A percentile compares a stretch with the other conserved stretches of the same genome.
These are phyloP conservation scores for Fusarium sp. DNA, from an alignment of 2,329 filamentous ascomycete species.

Conservation along the genomic window DNA sequence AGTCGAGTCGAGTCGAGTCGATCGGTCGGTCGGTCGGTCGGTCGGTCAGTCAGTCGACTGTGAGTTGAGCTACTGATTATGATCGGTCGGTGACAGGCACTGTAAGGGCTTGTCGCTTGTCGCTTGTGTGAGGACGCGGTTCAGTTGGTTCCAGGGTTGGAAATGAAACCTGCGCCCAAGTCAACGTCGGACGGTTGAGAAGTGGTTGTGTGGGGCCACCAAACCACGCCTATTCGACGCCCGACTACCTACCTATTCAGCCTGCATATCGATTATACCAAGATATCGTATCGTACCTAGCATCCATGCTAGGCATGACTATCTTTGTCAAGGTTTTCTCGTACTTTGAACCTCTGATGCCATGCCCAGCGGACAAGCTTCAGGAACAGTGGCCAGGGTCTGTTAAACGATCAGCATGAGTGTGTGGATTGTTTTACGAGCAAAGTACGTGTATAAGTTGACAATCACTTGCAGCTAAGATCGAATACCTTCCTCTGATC, in stretches of 20 bases:
- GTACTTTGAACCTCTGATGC: not conserved
- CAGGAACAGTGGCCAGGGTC: slow-evolving; percentile 8
- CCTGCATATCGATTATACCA: no score
- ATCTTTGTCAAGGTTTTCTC: not conserved
- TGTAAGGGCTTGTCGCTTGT: slow-evolving; percentile 30
- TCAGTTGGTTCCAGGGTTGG: slow-evolving; percentile 37
- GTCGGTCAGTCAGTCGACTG: slow-evolving; percentile 7
- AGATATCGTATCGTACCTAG: not conserved
- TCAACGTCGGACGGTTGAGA: slow-evolving; percentile 36
- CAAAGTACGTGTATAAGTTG: no score
- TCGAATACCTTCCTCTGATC: no score
- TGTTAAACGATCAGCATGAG: no score
- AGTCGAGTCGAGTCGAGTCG: not conserved
- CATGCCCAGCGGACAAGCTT: not conserved
- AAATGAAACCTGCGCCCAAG: slow-evolving; percentile 40
- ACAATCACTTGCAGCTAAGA: no score
- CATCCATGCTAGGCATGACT: no score
- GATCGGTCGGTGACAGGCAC: slow-evolving; percentile 2
- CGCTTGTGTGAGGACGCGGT: slow-evolving; percentile 44
- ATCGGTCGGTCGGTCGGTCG: slow-evolving; percentile 7
- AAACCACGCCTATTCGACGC: slow-evolving; percentile 39
- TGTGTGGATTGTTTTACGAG: no score
- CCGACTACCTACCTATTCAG: not conserved
- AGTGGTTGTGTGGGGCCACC: slow-evolving; percentile 42
- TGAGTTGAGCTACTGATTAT: not conserved